Base-by-base conservation (phyloP, 139 green algal genomes). In the Chlamydomonas asymmetrica region DNA sequence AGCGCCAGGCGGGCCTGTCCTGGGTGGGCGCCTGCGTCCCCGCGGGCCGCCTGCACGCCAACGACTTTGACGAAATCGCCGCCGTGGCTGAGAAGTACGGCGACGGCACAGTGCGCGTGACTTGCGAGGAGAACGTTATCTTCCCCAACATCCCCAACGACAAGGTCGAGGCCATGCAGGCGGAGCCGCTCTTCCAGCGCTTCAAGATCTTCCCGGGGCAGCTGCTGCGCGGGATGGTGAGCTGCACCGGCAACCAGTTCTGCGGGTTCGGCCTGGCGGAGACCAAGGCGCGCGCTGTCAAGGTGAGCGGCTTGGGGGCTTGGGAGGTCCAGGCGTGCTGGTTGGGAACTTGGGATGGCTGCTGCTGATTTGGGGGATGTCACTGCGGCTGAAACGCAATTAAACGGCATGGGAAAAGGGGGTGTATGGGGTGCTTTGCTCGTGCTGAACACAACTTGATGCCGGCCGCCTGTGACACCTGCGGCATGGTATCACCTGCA, bases 171-270 rank as follows among this genome's bases (percentile, higher is more conserved):
- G 89, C 73, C 1, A 82, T 99, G 78, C 84, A 96, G 71, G 75
- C 82, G n/a, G 96, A 99, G 76, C 94, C 91, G 2, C 59, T 99
- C 18, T 92, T 98, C 69, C 43, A 92, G 65, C 87, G 81, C 41
- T 95, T 89, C 73, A 76, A 82, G 60, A 75, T 90, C 69, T 75
- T 85, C 74, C 79, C 86, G 52, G 87, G 82, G 31, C 78, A 69
- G 52, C 57, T 90, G 57, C 79, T 86, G 61, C 65, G 80, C 5
- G 84, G 81, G 20, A 71, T 93, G 68, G 92, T 97, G 31, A 93
- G 91, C 1, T 99, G 96, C 88, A 98, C 96, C 1, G 96, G 81
- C 69, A 90, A 85, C 49, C 94, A 99, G 87, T 99, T 99, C 88
- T 99, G 96, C 80, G 90, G 90, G 20, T 91, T 98, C 60, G 96